Base-by-base conservation (phyloP, 2,329 filamentous ascomycete genomes). In the Rutstroemia sp. region DNA sequence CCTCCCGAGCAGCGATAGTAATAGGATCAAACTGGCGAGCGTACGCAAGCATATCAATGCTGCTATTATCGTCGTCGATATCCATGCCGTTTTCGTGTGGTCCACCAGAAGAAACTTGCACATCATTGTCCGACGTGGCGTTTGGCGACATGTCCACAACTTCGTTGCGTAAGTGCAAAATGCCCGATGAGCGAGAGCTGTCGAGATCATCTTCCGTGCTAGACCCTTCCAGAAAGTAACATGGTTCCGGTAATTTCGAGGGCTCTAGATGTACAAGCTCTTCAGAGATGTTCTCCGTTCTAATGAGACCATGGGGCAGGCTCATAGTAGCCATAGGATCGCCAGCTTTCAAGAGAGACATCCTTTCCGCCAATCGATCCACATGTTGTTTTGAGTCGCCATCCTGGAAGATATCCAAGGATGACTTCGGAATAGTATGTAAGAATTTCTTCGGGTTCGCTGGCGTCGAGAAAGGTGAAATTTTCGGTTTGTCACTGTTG, bases 391-490 rank as follows among this genome's bases (percentile, higher is more conserved):
- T 27, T 27, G 39, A 17, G 9, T 59, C 46, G 1, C 30, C 14
- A 27, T 49, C 16, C 10, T 46, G 40, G 47, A 65, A 65, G 9
- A 54, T 25, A 27, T 63, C 58, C 4, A 64, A n/a, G 0, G 60
- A 57, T 17, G 58, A 54, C n/a, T 57, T 57, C 5, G 62, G 25
- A 51, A 67, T 61, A 2, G 14, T 50, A 27, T 66, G 66, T 1
- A 55, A 25, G 17, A 62, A 58, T 30, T 34, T 61, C 38, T 49
- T 58, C 10, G 51, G 51, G 10, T 49, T 56, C 5, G 44, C 34
- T 12, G 58, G 50, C 12, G 55, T 53, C 30, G 60, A 59, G 8
- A 58, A 62, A 55, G 48, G 59, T 5, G 60, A 64, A 8, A 59
- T 16, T 30, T 57, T 59, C 40, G 23, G 17, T 42, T 17, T n/a